Conservation (phyloP, 2,329 filamentous ascomycete species). For the Pseudogymnoascus verrucosus region DNA sequence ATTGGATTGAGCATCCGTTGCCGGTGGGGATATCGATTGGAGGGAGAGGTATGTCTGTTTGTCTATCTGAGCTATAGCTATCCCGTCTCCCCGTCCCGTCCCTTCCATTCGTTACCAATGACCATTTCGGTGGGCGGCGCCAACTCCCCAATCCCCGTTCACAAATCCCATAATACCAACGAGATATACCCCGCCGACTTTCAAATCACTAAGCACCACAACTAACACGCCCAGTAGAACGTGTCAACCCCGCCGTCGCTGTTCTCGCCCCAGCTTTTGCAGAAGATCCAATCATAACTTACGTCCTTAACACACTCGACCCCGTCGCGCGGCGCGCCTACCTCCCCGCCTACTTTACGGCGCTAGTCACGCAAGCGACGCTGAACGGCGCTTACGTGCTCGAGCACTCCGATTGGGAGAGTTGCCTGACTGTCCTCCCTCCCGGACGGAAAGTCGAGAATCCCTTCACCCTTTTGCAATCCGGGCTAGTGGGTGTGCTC, state of each 20-base stretch:
- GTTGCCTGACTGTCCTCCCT: constrained; percentile 15
- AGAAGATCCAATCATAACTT: constrained; percentile 14
- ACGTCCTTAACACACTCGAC: constrained; percentile 14
- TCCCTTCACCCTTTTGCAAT: constrained; percentile 13
- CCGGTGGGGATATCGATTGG: not conserved
- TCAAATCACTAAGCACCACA: not conserved
- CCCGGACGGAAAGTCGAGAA: constrained; percentile 15
- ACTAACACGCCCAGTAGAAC: not conserved
- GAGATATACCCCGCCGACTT: not conserved
- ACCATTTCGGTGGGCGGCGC: too few relatives aligned
- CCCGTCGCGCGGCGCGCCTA: constrained; percentile 12
- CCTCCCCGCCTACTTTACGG: constrained; percentile 14
- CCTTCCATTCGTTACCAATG: not conserved
- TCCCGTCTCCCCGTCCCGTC: not conserved
- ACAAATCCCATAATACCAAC: not conserved
- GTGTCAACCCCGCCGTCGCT: not conserved
- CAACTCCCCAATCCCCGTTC: too few relatives aligned
- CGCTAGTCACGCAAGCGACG: constrained; percentile 14
- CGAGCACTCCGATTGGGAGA: constrained; percentile 11
- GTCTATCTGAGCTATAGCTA: not conserved
- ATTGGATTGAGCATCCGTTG: not conserved
- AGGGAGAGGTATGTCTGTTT: not conserved
- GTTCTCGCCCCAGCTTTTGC: not conserved
- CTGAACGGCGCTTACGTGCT: constrained; percentile 15
- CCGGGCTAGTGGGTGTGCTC: constrained; percentile 15